phyloP scores from a whole-genome alignment of 495 filamentous ascomycete species.

The Neurospora cerealis region DNA sequence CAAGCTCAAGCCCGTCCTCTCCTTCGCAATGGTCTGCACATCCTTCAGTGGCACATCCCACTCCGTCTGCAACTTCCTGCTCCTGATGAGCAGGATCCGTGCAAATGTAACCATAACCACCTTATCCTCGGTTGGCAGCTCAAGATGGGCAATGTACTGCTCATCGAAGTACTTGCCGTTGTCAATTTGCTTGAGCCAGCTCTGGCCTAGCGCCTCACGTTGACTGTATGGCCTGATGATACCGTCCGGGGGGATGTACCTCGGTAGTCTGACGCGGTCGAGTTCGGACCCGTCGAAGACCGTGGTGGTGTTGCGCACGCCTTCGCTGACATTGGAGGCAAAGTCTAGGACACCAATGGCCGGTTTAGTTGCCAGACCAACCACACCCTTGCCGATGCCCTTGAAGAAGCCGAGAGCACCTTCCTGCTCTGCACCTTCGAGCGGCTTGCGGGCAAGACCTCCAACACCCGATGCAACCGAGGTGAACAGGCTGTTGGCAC shows the following conservation, averaged over 20 bases:
- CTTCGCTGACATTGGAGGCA: constrained; percentile 90
- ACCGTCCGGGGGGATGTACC: constrained; percentile 85
- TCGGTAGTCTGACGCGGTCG: constrained; percentile 82
- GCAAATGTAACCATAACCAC: constrained; percentile 92
- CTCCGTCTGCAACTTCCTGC: constrained; percentile 71
- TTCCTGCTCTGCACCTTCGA: constrained; percentile 94
- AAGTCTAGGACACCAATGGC: constrained; percentile 96
- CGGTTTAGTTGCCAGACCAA: constrained; percentile 89
- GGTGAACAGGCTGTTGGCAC: constrained; percentile 86
- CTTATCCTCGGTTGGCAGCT: constrained; percentile 82
- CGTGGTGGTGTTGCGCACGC: constrained; percentile 95
- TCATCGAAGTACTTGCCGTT: constrained; percentile 97
- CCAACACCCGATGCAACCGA: constrained; percentile 90
- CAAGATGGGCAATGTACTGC: constrained; percentile 91
- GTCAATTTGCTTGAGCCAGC: constrained; percentile 96
- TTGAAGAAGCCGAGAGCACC: constrained; percentile 91
- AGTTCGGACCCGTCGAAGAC: constrained; percentile 93
- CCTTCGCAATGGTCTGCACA: constrained; percentile 92
- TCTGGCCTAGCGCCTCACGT: constrained; percentile 91
- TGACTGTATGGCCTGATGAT: constrained; percentile 93
- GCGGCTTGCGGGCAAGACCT: constrained; percentile 81
- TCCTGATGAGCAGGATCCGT: constrained; percentile 81
- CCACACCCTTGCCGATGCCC: constrained; percentile 88
- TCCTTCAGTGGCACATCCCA: constrained; percentile 96
- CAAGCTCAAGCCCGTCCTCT: constrained; percentile 85